Base-by-base conservation (phyloP, 305 asterid genomes). In the Fraxinus albicans region DNA sequence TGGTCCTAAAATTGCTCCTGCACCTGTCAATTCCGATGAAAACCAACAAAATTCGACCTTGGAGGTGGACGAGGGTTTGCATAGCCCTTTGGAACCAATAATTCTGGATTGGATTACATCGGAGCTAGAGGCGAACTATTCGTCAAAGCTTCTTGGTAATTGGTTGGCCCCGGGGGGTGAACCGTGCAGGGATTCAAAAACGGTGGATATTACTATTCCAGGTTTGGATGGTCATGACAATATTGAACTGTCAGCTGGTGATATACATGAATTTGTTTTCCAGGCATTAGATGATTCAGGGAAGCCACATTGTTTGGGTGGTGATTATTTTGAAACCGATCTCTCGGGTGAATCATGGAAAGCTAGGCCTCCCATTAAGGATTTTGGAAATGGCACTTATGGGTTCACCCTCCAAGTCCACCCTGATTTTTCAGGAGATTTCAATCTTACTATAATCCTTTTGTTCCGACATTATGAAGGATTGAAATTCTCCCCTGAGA, bases 261-360 rank as follows among this genome's bases (percentile, higher is more conserved):
- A 91, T 50, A 78, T 87, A 77, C 99, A 96, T 86, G 97, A 92
- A 36, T 90, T 96, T 80, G 89, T 84, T 83, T 90, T 94, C 80
- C 95, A 93, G 29, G 91, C 98, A 27, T 31, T 96, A 88, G 98
- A 96, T 85, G 97, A 91, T 25, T 88, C 85, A 1, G 93, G 94
- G 42, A 75, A 77, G 53, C 91, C 90, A 0, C 95, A 76, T 84
- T 96, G 99, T 34, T 79, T 82, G 8, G 98, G 99, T 38, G 99
- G 98, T 13, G 99, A 96, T 80, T 94, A 94, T 82, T 93, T 92
- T 82, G 99, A 96, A 85, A 91, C 88, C 15, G 98, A 96, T 90
- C 88, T 96, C 17, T 89, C 98, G 0, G 91, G 98, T 47, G 98
- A 92, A 25, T 84, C 76, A 0, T 96, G 99, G 99, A 96, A 94